These are phyloP conservation scores for Echinosophora koreensis DNA, from an alignment of 306 rosid genomes.

Conservation along the genomic window DNA sequence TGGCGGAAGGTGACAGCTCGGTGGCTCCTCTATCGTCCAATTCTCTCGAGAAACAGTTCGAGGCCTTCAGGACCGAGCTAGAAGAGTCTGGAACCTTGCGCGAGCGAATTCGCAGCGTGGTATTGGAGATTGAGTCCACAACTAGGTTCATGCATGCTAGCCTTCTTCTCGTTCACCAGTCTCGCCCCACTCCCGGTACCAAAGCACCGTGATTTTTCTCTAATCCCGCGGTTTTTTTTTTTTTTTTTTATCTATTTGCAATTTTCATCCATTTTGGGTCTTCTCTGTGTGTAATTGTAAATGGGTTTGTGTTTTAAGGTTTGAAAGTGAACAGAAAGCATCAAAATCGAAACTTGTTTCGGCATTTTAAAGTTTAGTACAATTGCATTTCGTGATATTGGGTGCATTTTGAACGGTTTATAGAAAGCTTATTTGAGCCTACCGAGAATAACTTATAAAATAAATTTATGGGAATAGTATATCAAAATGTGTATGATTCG, in stretches of 20 bases:
- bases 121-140: slow-evolving; percentile 81
- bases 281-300: slow-evolving; percentile 17
- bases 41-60: slow-evolving; percentile 81
- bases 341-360: slow-evolving; percentile 17
- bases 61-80: slow-evolving; percentile 69
- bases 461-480: no score
- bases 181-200: slow-evolving; percentile 84
- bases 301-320: not conserved
- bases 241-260: not conserved
- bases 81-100: slow-evolving; percentile 76
- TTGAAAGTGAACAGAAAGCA: not conserved
- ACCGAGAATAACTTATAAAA: no score
- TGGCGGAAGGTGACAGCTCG: slow-evolving; percentile 60
- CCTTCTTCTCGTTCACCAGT: slow-evolving; percentile 88
- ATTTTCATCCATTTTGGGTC: not conserved
- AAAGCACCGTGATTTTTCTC: not conserved
- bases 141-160: slow-evolving; percentile 73
- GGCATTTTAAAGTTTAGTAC: not conserved
- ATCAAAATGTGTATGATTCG: no score
- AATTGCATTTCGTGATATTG: not conserved
- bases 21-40: slow-evolving; percentile 43
- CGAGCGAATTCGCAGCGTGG: slow-evolving; percentile 81
- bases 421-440: no score
- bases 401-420: no score
- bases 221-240: slow-evolving; percentile 1